Percentiles rank a stretch among this genome's conserved stretches.
Evolutionary conservation across 352 stramenopile species (phyloP).

Genomic region (Phytophthora niederhauseri): DNA sequence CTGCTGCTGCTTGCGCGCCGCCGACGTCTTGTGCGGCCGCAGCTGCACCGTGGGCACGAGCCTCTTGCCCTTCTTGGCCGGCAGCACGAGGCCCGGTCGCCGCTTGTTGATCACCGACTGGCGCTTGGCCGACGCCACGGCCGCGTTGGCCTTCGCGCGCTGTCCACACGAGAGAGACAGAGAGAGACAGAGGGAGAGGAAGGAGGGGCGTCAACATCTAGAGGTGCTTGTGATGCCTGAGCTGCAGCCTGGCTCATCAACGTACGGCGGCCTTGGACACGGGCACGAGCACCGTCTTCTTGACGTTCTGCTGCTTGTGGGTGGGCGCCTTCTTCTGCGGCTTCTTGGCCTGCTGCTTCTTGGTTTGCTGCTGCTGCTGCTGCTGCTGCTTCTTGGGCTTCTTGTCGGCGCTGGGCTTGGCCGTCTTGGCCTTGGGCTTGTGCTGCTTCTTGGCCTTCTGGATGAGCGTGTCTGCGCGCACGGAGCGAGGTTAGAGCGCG

Average conservation of each 20-base stretch:
- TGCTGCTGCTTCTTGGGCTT: neutral
- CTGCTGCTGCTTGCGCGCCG: constrained; percentile 38
- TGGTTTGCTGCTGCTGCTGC: constrained; percentile 5
- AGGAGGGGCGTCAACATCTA: neutral
- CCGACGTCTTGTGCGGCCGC: constrained; percentile 52
- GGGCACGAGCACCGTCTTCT: constrained; percentile 74
- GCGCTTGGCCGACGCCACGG: constrained; percentile 61
- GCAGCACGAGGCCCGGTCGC: constrained; percentile 56
- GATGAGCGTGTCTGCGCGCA: constrained; percentile 46
- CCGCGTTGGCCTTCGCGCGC: constrained; percentile 49
- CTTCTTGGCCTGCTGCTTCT: constrained; percentile 18
- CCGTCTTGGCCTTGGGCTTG: constrained; percentile 19
- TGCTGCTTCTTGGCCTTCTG: constrained; percentile 41
- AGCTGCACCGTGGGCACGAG: constrained; percentile 42
- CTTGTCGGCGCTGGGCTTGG: neutral
- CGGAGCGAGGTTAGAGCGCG: neutral
- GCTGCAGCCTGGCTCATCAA: constrained; percentile 1
- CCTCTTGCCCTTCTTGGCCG: constrained; percentile 37
- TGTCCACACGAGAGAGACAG: constrained; percentile 12
- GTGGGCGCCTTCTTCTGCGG: constrained; percentile 22
- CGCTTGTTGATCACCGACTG: constrained; percentile 79
- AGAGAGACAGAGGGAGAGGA: neutral
- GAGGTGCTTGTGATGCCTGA: neutral
- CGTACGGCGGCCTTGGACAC: constrained; percentile 68
- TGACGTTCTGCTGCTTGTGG: constrained; percentile 70